These are phyloP conservation scores for Skeletonema costatum DNA, from an alignment of 108 stramenopile species.

Conservation along the genomic window DNA sequence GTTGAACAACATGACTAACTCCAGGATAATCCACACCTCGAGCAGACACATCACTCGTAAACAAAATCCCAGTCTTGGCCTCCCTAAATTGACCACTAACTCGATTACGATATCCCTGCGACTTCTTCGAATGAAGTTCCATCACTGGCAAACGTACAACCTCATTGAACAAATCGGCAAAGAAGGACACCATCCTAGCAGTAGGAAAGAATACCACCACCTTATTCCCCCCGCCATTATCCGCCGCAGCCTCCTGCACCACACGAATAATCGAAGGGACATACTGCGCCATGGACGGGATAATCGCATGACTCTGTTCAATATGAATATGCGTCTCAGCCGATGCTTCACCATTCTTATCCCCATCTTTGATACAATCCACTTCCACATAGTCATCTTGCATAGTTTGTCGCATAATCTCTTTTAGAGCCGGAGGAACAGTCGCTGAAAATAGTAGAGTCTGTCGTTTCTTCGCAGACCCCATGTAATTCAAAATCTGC, in stretches of 20 bases:
- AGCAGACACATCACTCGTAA: conserved; percentile 91
- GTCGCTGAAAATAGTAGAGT: conserved; percentile 97
- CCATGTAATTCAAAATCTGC: conserved; percentile 73
- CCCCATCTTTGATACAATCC: conserved; percentile 58
- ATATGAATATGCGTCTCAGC: conserved; percentile 63
- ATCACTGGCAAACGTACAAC: conserved; percentile 62
- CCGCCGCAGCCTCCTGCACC: conserved; percentile 40
- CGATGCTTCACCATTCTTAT: neutral
- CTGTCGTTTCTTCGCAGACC: conserved; percentile 62
- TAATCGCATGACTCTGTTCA: conserved; percentile 53
- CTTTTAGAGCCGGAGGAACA: conserved; percentile 65
- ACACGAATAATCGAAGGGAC: conserved; percentile 57
- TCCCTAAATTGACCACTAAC: conserved; percentile 68
- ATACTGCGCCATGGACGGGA: conserved; percentile 52
- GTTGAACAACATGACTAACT: conserved; percentile 67
- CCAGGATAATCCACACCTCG: conserved; percentile 91
- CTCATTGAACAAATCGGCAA: conserved; percentile 73
- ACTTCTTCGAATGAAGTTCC: conserved; percentile 89
- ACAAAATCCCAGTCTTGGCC: conserved; percentile 56
- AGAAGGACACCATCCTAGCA: conserved; percentile 76
- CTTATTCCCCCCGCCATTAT: conserved; percentile 68
- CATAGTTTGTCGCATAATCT: conserved; percentile 56
- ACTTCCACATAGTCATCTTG: conserved; percentile 55
- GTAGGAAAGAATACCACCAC: conserved; percentile 92
- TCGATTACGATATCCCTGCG: conserved; percentile 76